Evolutionary conservation across 2,329 filamentous ascomycete genomes (phyloP), one percentile per base, ranked within the genome.

Genomic region (Microdochium bolleyi): DNA sequence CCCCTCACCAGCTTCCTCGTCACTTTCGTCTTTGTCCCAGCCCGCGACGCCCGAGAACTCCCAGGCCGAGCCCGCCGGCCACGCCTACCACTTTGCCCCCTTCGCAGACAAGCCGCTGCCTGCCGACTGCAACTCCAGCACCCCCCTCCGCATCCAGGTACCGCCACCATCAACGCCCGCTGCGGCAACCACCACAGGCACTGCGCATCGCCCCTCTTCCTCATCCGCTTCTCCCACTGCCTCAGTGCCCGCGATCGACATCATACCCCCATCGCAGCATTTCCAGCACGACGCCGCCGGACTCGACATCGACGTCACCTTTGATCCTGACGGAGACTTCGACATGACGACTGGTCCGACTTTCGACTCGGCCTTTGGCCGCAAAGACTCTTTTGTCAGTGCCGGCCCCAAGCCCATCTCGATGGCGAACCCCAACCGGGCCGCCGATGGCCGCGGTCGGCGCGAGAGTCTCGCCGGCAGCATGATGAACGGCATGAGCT

Each of bases 401-500:
- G 78, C 80, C 54, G 80, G 81, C 49, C 79, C 83, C 22, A 85
- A 84, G 67, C 83, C 83, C 60, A 86, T 86, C 58, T 83, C 81
- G 55, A 82, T 85, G 75, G 78, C 76, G 63, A 85, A 84, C 61
- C 76, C 80, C 51, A 84, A 83, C 64, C 78, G 81, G 68, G 79
- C 83, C 60, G 70, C 74, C 61, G 74, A 77, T 60, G 76, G 74
- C 64, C 77, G 81, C 56, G 77, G 74, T 52, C 76, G 83, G 57
- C 75, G 83, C 60, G 83, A 86, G 66, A 82, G 77, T 53, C 67
- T 85, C 32, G 82, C 82, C 16, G 82, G 82, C 49, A 86, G 83
- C 64, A 69, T 85, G 54, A 83, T 85, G 72, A 87, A 85, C 58
- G 92, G 92, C 62, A 91, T 96, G 85, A 96, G 92, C 71, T 99